Base-by-base conservation (phyloP, 352 stramenopile species). In the Pythium coloratum region DNA sequence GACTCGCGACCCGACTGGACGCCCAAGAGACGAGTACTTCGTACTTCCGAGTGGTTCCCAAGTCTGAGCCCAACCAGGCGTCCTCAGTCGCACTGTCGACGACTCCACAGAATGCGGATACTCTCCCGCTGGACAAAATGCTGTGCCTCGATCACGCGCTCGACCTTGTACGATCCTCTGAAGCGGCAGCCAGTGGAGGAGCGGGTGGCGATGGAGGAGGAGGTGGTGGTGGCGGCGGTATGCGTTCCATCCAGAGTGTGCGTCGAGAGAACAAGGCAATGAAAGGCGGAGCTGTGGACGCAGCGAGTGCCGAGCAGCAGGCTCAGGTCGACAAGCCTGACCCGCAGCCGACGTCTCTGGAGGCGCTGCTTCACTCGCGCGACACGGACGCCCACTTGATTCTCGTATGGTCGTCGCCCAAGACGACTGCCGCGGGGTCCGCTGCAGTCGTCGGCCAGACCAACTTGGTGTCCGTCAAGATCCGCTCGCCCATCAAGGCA, bases 171-270 rank as follows among this genome's bases (percentile, higher is more conserved):
- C 78, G 72, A 51, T 60, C 51, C 1, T 73, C 72, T 18, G 30
- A 14, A 28, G 55, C 57, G 10, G 57, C 42, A 8, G 38, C 33
- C 8, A 47, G 53, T 9, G 75, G 84, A 53, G 66, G 56, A 16
- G 70, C 36, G 42, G 40, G 65, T 32, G 38, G 38, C 3, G 55
- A 30, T 28, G 46, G 56, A 30, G 73, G 82, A 53, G 75, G 73
- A 53, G 67, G 64, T 50, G 20, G 38, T 54, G 59, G 53, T 50
- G 65, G 65, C 12, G 82, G 82, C 10, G 86, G 86, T 2, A 85
- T 95, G 8, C 86, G 88, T 12, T 91, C 88, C 9, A 95, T 95
- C 65, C 88, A 95, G 67, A 95, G 88, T 66, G 88, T 95, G 26
- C 76, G 88, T 42, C 81, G 88, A 51, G 84, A 92, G 63, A 95